Evolutionary conservation across 306 rosid genomes (phyloP), one percentile per base, ranked within the genome.

Genomic region (Cotoneaster glaucophyllus): DNA sequence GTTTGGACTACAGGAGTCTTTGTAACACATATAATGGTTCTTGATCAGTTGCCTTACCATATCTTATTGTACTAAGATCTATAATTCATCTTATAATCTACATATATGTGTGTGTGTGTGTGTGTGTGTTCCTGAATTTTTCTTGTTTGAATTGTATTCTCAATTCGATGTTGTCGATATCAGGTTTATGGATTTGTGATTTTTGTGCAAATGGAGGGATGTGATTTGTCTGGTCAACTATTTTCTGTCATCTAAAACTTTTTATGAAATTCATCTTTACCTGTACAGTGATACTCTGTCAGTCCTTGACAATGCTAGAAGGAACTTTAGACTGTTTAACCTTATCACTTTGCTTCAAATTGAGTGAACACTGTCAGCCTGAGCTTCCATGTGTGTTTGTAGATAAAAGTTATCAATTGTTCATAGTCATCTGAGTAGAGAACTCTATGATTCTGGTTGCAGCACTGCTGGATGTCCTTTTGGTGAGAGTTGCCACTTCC

Each of bases 391-490:
- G 25, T n/a, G 6, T 50, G 15, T 26, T 37, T 52, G 6, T 65
- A 22, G 50, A 64, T 8, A 54, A 54, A 29, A 32, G 11, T 31
- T 9, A 2, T 9, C 12, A 13, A 21, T 72, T 65, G 53, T 63
- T 77, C 69, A 45, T 37, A 32, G 21, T 81, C 28, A 70, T 79
- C 87, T 90, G 79, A 81, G 75, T 43, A 18, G 13, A 50, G 56
- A 62, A 32, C 64, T 80, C 4, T 64, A 34, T 84, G n/a, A 57
- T 66, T 71, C 78, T 74, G 62, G 41, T 80, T 88, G 84, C 90
- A 95, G 99, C 82, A 95, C 97, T 64, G 78, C 97, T 71, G 99
- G 99, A 32, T 95, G 98, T 76, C 99, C 98, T 17, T 95, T 95
- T 81, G 99, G 99, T 26, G 99, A 95, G 84, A 73, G 91, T 44